Evolutionary conservation across 2,329 filamentous ascomycete genomes (phyloP), one percentile per base, ranked within the genome.

Genomic region (Trichoderma pleuroti): DNA sequence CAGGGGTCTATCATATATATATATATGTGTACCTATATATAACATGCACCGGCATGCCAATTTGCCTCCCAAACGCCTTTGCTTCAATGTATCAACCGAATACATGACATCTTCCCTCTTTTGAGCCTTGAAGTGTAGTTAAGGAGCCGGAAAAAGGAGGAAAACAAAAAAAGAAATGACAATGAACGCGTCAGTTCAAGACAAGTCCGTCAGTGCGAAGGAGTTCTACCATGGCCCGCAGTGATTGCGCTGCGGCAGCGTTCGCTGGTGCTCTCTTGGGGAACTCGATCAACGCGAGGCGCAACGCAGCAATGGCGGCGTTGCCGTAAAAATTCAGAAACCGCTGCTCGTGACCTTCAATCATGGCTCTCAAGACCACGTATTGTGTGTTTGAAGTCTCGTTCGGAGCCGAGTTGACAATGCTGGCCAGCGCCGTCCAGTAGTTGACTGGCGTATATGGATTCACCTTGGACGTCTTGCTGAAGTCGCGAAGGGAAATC

Each of bases 251-350:
- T 1, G 85, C 86, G 1, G 83, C 79, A 1, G 84, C 84, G 66
- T 84, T 83, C 24, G 82, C 78, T 2, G 82, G 80, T 1, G 85
- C 85, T 70, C 82, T 85, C 30, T 82, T 82, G 0, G 93, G 93
- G 62, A 96, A 90, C 14, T 93, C 91, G n/a, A 96, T 80, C 30
- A 95, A 82, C 0, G 92, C 92, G 65, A 88, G 84, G 46, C 89
- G 85, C 74, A 98, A 79, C 1, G 93, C 89, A 0, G 88, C 91
- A n/a, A 92, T 79, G 0, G 88, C 94, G 9, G 91, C 88, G 63
- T 88, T 90, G 1, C 94, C 95, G 76, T 94, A 99, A 74, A 96
- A 93, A 16, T 85, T 84, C 62, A 98, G 82, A 76, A 98, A 93
- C 21, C 92, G 90, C 68, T 89, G 86, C 73, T 93, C 90, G 72